Evolutionary conservation across 2,329 filamentous ascomycete species (phyloP).

Genomic region (Colletotrichum sp.): DNA sequence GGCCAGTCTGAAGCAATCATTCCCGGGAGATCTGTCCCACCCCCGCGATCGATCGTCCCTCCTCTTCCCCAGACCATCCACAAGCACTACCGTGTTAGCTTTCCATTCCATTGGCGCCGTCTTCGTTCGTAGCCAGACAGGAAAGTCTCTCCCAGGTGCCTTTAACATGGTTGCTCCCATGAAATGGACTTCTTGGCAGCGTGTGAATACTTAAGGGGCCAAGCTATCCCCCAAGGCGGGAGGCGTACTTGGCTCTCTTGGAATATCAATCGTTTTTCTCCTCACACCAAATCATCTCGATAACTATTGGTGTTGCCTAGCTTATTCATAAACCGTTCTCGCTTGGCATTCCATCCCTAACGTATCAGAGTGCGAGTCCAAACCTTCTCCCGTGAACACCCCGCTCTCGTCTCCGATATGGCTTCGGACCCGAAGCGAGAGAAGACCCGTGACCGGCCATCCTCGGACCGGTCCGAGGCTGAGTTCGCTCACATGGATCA

Average conservation of each 20-base stretch:
- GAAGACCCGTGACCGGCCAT: not conserved
- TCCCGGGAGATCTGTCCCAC: not conserved
- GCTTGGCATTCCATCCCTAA: not conserved
- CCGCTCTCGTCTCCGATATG: not conserved
- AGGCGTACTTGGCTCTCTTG: constrained; percentile 2
- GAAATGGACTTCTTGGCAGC: not conserved
- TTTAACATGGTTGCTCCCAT: not conserved
- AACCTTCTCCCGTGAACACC: not conserved
- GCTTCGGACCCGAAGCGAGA: not conserved
- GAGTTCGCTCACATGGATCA: not conserved
- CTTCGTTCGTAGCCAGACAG: not conserved
- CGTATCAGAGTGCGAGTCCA: not conserved
- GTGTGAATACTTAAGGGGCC: not conserved
- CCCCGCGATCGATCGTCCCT: not conserved
- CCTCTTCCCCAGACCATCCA: not conserved
- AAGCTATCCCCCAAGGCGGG: not conserved
- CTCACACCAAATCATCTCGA: not conserved
- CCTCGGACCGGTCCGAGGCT: not conserved
- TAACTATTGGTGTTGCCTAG: not conserved
- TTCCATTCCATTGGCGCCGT: not conserved
- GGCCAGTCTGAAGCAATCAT: not conserved
- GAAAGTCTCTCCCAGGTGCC: not conserved
- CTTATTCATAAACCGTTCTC: not conserved
- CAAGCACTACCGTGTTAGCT: not conserved
- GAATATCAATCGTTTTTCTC: not conserved